Conservation (phyloP, 140 eudicot species). For the Stevia rebaudiana region DNA sequence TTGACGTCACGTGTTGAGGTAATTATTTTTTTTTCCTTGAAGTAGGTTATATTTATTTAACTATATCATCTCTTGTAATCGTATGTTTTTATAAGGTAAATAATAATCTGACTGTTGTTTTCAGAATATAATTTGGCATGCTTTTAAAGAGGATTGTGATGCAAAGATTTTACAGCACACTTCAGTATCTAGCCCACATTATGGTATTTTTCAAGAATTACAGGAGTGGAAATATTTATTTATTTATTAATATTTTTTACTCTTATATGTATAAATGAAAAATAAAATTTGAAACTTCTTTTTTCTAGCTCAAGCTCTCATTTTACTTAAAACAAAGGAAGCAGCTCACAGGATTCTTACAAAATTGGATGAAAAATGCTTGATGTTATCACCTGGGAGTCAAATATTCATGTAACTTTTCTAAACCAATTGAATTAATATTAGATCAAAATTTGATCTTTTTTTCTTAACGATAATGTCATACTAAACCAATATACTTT, state of each 20-base stretch:
- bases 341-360: constrained; percentile 40
- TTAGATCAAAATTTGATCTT: background rate
- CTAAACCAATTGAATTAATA: background rate
- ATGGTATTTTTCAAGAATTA: constrained; percentile 42
- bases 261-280: background rate
- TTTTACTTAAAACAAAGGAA: constrained; percentile 49
- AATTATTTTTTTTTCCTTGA: too few species aligned
- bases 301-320: constrained; percentile 69
- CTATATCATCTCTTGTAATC: too few species aligned
- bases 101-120: constrained; percentile 3
- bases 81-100: background rate
- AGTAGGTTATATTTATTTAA: too few species aligned
- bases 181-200: constrained; percentile 46
- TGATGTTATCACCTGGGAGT: constrained; percentile 65
- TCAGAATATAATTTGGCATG: constrained; percentile 75
- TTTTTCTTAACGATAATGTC: background rate
- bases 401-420: constrained; percentile 12
- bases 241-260: background rate
- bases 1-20: background rate
- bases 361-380: constrained; percentile 51
- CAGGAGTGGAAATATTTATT: background rate
- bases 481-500: background rate
- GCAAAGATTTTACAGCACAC: constrained; percentile 63
- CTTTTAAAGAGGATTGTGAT: constrained; percentile 46
- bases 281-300: constrained; percentile 4